A percentile compares a stretch with the other conserved stretches of the same genome.
phyloP scores from a whole-genome alignment of 495 filamentous ascomycete species.

The Paragyromitra xinjiangensis region DNA sequence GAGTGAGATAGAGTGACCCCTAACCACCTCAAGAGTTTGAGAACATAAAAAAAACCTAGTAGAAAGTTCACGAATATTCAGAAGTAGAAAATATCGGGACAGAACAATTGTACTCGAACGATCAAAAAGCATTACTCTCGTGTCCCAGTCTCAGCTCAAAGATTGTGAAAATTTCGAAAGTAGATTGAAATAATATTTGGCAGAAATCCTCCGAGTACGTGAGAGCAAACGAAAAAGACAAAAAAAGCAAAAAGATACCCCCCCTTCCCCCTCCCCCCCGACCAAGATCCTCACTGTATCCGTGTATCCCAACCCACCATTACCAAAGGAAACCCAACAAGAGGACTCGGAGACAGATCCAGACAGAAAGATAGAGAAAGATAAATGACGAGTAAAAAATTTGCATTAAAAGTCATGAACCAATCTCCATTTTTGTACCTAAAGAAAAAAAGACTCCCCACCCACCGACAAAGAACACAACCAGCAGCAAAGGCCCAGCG shows the following conservation, averaged over 20 bases:
- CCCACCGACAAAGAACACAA: conserved; percentile 48
- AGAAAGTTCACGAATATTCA: no score
- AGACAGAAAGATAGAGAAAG: conserved; percentile 17
- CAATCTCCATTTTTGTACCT: conserved; percentile 53
- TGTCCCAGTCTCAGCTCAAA: background rate
- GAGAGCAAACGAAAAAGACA: background rate
- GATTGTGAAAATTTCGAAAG: conserved; percentile 4
- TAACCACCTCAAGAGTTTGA: background rate
- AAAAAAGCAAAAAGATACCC: background rate
- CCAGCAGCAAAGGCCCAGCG: conserved; percentile 37
- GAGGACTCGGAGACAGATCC: conserved; percentile 23
- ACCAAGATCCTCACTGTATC: conserved; percentile 28
- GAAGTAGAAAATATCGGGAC: background rate
- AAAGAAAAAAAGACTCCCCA: conserved; percentile 41
- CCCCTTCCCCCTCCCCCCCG: background rate
- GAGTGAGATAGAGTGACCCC: background rate
- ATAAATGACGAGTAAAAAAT: conserved; percentile 33
- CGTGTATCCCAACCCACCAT: conserved; percentile 42
- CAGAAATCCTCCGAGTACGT: conserved; percentile 1
- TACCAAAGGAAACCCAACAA: conserved; percentile 38
- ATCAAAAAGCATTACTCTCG: no score
- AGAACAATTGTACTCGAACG: no score
- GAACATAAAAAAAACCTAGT: background rate
- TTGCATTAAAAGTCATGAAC: conserved; percentile 53
- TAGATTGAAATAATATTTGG: background rate